These are phyloP conservation scores for Schoenoplectus triqueter DNA, from an alignment of 202 grass and related monocot species.

Conservation along the genomic window DNA sequence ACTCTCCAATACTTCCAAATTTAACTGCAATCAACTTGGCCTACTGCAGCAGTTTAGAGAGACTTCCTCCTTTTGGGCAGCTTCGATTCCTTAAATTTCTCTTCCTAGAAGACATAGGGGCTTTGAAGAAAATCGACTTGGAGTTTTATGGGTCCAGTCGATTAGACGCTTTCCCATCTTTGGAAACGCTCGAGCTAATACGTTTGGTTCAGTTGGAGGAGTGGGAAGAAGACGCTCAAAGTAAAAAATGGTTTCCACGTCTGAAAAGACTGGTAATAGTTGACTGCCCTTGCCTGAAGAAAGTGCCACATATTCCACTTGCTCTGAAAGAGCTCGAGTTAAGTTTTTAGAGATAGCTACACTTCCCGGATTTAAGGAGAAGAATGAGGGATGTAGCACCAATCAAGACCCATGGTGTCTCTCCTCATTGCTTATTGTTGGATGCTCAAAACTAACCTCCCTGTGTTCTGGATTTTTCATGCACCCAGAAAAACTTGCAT, in stretches of 20 bases:
- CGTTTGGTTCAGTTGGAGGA: slow-evolving; percentile 28
- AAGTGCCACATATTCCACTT: slow-evolving; percentile 32
- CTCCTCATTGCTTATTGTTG: background rate
- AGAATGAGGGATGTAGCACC: background rate
- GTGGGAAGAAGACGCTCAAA: background rate
- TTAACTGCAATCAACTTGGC: slow-evolving; percentile 1
- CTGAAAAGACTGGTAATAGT: slow-evolving; percentile 11
- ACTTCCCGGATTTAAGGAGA: background rate
- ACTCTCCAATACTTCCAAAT: slow-evolving; percentile 15
- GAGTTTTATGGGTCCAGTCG: slow-evolving; percentile 36
- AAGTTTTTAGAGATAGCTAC: background rate
- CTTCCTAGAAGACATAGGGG: background rate
- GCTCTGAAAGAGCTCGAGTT: slow-evolving; percentile 8
- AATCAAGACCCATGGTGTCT: slow-evolving; percentile 6
- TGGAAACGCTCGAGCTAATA: background rate
- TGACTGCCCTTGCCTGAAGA: slow-evolving; percentile 17
- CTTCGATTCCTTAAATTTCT: slow-evolving; percentile 30
- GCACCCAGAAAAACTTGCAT: slow-evolving; percentile 7
- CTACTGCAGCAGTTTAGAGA: slow-evolving; percentile 15
- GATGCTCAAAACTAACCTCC: slow-evolving; percentile 28
- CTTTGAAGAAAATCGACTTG: slow-evolving; percentile 2
- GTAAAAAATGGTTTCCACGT: slow-evolving; percentile 1
- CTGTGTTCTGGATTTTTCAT: slow-evolving; percentile 25
- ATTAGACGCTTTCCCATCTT: slow-evolving; percentile 16
- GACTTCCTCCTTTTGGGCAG: slow-evolving; percentile 37